phyloP scores from a whole-genome alignment of 352 stramenopile genomes.

The Phytophthora pisi region DNA sequence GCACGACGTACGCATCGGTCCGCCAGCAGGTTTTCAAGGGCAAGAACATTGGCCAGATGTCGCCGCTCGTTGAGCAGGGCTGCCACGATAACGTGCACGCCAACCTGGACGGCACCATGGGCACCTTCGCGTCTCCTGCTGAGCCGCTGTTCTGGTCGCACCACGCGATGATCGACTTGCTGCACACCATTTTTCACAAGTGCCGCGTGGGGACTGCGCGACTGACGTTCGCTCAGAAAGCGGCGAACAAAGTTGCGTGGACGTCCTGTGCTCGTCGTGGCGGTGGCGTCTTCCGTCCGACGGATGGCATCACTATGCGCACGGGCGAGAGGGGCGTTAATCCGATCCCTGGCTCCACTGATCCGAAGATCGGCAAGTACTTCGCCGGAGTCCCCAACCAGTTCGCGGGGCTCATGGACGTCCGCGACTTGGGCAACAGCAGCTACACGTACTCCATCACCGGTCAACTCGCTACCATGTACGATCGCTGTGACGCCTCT shows the following conservation, averaged over 20 bases:
- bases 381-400: conserved; percentile 43
- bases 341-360: conserved; percentile 40
- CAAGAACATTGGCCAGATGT: conserved; percentile 63
- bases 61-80: conserved; percentile 45
- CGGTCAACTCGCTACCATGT: conserved; percentile 49
- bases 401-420: conserved; percentile 54
- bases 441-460: conserved; percentile 71
- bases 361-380: conserved; percentile 48
- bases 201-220: conserved; percentile 53
- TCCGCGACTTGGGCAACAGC: conserved; percentile 46
- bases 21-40: conserved; percentile 54
- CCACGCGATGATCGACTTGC: conserved; percentile 66
- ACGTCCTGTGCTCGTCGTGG: conserved; percentile 48
- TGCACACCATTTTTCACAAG: conserved; percentile 80
- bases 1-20: conserved; percentile 51
- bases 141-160: conserved; percentile 85
- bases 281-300: conserved; percentile 45
- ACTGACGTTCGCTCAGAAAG: conserved; percentile 58
- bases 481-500: conserved; percentile 41
- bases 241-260: conserved; percentile 47
- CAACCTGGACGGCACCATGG: conserved; percentile 53
- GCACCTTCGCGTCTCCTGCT: conserved; percentile 47
- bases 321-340: conserved; percentile 44
- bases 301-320: conserved; percentile 50
- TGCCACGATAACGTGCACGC: conserved; percentile 70